A percentile compares a stretch with the other conserved stretches of the same genome.
Evolutionary conservation across 192 early-diverging fungal species (phyloP).

Genomic region (Mortierella hygrophila): DNA sequence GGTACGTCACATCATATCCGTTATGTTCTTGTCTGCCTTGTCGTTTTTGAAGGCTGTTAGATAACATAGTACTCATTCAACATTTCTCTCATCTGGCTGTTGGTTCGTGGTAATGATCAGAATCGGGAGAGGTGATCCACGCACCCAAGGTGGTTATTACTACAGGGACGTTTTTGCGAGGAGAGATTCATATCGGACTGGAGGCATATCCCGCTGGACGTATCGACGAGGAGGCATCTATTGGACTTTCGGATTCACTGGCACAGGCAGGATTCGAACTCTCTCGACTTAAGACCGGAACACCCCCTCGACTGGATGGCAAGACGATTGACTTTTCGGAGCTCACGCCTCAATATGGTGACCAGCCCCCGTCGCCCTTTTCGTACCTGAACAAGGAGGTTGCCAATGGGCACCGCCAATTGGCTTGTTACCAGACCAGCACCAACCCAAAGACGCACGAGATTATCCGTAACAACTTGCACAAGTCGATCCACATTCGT

Average conservation of each 20-base stretch:
- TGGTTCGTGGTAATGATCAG: conserved; percentile 31
- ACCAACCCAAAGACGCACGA: conserved; percentile 77
- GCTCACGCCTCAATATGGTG: conserved; percentile 75
- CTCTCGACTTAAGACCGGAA: conserved; percentile 88
- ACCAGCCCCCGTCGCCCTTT: conserved; percentile 79
- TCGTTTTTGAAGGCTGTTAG: neutral
- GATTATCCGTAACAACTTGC: conserved; percentile 78
- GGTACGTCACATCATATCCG: conserved; percentile 46
- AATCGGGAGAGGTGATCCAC: conserved; percentile 72
- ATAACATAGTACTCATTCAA: neutral
- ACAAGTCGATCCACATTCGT: conserved; percentile 84
- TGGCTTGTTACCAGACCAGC: conserved; percentile 82
- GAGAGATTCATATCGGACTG: conserved; percentile 85
- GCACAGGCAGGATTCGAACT: conserved; percentile 80
- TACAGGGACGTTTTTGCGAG: conserved; percentile 85
- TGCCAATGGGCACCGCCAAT: conserved; percentile 74
- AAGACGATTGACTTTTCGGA: conserved; percentile 80
- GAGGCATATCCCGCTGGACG: conserved; percentile 77
- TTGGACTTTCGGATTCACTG: conserved; percentile 82
- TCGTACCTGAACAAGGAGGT: conserved; percentile 82
- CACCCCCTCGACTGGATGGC: conserved; percentile 82
- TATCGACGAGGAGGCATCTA: conserved; percentile 78
- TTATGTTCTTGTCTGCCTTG: neutral
- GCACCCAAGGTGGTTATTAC: conserved; percentile 82
- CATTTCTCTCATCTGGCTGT: neutral